A percentile compares a stretch with the other conserved stretches of the same genome.
Evolutionary conservation across 257 asterid species (phyloP).

Genomic region (Fraxinus anomala): DNA sequence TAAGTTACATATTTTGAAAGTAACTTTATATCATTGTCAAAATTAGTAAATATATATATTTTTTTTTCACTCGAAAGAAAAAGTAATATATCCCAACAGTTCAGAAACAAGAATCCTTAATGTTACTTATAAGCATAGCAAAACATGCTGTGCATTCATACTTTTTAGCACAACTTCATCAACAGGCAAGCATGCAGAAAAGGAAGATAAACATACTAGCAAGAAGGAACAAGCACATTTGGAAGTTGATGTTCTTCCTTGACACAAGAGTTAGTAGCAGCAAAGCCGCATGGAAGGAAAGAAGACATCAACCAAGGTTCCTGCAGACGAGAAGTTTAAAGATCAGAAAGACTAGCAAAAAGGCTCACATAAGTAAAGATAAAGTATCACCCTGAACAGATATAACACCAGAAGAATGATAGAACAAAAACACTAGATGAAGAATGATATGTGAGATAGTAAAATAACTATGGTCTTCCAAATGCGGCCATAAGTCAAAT

Average conservation of each 20-base stretch:
- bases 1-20: too few relatives aligned
- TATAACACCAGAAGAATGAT: background rate
- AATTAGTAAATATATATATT: too few relatives aligned
- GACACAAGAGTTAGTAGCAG: slow-evolving; percentile 56
- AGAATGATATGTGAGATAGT: background rate
- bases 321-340: slow-evolving; percentile 41
- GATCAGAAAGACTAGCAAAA: slow-evolving; percentile 16
- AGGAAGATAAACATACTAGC: slow-evolving; percentile 52
- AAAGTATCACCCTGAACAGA: background rate
- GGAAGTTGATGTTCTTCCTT: slow-evolving; percentile 80
- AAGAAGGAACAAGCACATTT: slow-evolving; percentile 85
- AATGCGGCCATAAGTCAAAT: too few relatives aligned
- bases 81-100: too few relatives aligned
- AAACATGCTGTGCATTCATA: background rate
- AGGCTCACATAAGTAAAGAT: background rate
- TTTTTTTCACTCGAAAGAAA: background rate
- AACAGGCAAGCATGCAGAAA: slow-evolving; percentile 5
- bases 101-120: background rate
- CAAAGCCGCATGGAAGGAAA: slow-evolving; percentile 64
- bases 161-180: background rate
- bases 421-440: background rate
- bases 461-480: too few relatives aligned
- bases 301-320: slow-evolving; percentile 83
- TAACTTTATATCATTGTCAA: too few relatives aligned
- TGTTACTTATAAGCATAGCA: background rate